Conservation (phyloP, 179 eudicot genomes). For the Sideroxylon spinosum region DNA sequence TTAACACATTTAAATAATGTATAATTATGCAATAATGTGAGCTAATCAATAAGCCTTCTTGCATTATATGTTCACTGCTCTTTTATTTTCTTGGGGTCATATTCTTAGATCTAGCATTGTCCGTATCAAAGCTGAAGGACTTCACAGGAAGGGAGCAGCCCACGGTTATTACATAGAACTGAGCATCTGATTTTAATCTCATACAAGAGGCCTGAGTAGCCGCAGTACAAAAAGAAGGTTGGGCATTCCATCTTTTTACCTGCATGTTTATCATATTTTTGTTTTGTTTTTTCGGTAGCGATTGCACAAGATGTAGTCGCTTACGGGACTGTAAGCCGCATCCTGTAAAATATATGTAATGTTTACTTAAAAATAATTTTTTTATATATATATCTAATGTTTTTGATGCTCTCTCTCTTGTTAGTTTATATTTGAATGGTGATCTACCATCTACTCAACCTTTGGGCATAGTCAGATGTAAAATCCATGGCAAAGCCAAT, state of each 20-base stretch:
- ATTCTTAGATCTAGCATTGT: conserved; percentile 68
- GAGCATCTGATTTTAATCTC: conserved; percentile 12
- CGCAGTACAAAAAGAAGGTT: conserved; percentile 11
- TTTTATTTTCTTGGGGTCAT: conserved; percentile 1
- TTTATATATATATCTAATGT: neutral
- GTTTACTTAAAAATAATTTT: conserved; percentile 5
- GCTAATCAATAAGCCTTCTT: neutral
- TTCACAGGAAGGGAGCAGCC: conserved; percentile 93
- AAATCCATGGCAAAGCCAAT: neutral
- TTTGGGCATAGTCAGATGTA: neutral
- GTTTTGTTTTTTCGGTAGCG: neutral
- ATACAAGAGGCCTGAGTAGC: conserved; percentile 11
- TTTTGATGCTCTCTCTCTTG: conserved; percentile 3
- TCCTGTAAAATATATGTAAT: conserved; percentile 16
- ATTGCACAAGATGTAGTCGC: neutral
- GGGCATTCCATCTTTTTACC: conserved; percentile 20
- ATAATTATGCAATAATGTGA: no score
- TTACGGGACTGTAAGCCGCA: neutral
- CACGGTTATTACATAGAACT: conserved; percentile 76
- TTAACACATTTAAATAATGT: no score
- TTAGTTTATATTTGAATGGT: neutral
- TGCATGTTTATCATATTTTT: neutral
- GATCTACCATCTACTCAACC: neutral
- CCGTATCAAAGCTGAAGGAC: conserved; percentile 80
- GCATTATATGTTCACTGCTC: conserved; percentile 16